Conservation (phyloP, 257 asterid species). For the Solanum piurae region DNA sequence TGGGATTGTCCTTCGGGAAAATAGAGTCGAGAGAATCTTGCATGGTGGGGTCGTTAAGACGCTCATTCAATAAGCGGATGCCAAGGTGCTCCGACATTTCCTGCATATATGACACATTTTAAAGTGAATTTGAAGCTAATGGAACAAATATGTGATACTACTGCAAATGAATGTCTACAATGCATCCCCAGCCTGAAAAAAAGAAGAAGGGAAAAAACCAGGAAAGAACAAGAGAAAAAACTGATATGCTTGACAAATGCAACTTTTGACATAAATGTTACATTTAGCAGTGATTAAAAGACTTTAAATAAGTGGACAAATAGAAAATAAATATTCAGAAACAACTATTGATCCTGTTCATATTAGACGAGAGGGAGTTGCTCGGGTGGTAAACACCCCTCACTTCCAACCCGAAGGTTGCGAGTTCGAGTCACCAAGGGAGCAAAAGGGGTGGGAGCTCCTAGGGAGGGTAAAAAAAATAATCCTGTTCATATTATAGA, state of each 20-base stretch:
- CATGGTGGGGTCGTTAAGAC: slow-evolving; percentile 69
- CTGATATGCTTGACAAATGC: neutral
- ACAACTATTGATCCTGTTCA: neutral
- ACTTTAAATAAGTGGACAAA: neutral
- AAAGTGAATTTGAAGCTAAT: neutral
- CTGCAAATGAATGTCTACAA: neutral
- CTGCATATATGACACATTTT: slow-evolving; percentile 19
- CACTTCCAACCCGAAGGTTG: no score
- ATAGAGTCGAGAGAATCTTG: slow-evolving; percentile 78
- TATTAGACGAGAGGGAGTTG: neutral
- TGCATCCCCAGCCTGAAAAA: neutral
- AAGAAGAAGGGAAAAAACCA: no score
- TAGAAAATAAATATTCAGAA: neutral
- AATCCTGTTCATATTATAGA: neutral
- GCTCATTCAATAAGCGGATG: slow-evolving; percentile 61
- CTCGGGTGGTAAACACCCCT: no score
- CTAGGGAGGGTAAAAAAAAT: no score
- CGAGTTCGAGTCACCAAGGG: no score
- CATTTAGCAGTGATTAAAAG: neutral
- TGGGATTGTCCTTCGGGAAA: slow-evolving; percentile 76
- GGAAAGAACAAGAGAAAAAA: neutral
- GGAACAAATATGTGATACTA: neutral
- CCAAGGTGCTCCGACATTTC: slow-evolving; percentile 91
- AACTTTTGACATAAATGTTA: neutral
- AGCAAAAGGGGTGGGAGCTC: no score